Percentiles rank a stretch among this genome's conserved stretches.
Evolutionary conservation across 345 rosid genomes (phyloP).

Genomic region (Acer negundo): DNA sequence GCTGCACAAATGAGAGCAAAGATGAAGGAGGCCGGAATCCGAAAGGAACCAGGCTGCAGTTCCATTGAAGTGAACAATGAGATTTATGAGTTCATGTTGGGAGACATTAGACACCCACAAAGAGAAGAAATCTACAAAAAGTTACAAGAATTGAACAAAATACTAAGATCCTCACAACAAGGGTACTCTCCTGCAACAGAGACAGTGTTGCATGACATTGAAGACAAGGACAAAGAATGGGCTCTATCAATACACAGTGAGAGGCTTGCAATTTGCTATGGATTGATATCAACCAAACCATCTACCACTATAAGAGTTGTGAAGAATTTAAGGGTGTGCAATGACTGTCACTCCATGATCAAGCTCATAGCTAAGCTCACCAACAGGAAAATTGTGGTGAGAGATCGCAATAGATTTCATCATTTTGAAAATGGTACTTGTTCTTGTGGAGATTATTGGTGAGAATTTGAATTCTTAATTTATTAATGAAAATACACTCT

Average conservation of each 20-base stretch:
- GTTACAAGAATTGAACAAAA: slow-evolving; percentile 49
- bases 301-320: slow-evolving; percentile 35
- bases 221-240: slow-evolving; percentile 40
- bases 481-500: too few relatives aligned
- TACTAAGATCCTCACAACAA: slow-evolving; percentile 30
- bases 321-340: slow-evolving; percentile 39
- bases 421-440: slow-evolving; percentile 40
- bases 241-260: slow-evolving; percentile 41
- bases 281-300: slow-evolving; percentile 40
- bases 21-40: slow-evolving; percentile 57
- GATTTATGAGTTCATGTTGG: slow-evolving; percentile 59
- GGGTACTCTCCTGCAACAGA: slow-evolving; percentile 41
- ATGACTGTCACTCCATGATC: slow-evolving; percentile 44
- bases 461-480: neutral
- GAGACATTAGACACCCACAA: slow-evolving; percentile 53
- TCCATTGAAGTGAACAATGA: slow-evolving; percentile 53
- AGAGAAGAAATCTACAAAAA: slow-evolving; percentile 53
- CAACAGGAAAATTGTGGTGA: slow-evolving; percentile 37
- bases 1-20: slow-evolving; percentile 46
- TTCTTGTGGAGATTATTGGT: slow-evolving; percentile 46
- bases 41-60: slow-evolving; percentile 73
- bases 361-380: slow-evolving; percentile 37
- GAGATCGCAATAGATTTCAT: slow-evolving; percentile 47
- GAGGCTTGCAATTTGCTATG: slow-evolving; percentile 44
- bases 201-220: slow-evolving; percentile 39